These are phyloP conservation scores for Trypanosoma mega DNA, from an alignment of 208 protist genomes.

Conservation along the genomic window DNA sequence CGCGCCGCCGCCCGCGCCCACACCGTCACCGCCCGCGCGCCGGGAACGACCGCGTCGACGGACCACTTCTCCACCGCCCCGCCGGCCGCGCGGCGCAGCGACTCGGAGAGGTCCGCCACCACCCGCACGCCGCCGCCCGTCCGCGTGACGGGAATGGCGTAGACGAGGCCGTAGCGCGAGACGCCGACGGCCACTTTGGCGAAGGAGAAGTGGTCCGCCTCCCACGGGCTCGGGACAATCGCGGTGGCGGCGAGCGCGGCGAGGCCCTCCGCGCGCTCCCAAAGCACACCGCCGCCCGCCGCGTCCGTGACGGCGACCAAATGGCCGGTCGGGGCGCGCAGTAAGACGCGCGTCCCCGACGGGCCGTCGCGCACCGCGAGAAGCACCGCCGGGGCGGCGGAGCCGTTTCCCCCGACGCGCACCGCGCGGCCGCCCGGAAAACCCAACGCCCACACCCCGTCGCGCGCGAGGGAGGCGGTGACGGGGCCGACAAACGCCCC, in stretches of 20 bases:
- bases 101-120: slow-evolving; percentile 53
- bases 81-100: slow-evolving; percentile 34
- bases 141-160: slow-evolving; percentile 53
- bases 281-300: slow-evolving; percentile 37
- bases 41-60: too few species aligned
- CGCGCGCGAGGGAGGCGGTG: not conserved
- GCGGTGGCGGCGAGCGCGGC: slow-evolving; percentile 38
- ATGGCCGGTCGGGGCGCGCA: slow-evolving; percentile 58
- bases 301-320: slow-evolving; percentile 60
- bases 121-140: slow-evolving; percentile 50
- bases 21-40: slow-evolving; percentile 23
- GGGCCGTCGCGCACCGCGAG: slow-evolving; percentile 11
- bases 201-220: slow-evolving; percentile 81
- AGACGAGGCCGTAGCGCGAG: slow-evolving; percentile 64
- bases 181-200: slow-evolving; percentile 61
- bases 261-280: slow-evolving; percentile 75
- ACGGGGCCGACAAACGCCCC: not conserved
- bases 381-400: slow-evolving; percentile 16
- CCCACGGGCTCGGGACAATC: slow-evolving; percentile 36
- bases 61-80: slow-evolving; percentile 45
- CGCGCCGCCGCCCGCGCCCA: slow-evolving; percentile 11
- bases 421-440: slow-evolving; percentile 18
- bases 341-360: slow-evolving; percentile 31
- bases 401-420: slow-evolving; percentile 6
- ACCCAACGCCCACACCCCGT: slow-evolving; percentile 9